Evolutionary conservation across 768 basidiomycete genomes (phyloP), one percentile per base, ranked within the genome.

Genomic region (Amyloporia xantha): DNA sequence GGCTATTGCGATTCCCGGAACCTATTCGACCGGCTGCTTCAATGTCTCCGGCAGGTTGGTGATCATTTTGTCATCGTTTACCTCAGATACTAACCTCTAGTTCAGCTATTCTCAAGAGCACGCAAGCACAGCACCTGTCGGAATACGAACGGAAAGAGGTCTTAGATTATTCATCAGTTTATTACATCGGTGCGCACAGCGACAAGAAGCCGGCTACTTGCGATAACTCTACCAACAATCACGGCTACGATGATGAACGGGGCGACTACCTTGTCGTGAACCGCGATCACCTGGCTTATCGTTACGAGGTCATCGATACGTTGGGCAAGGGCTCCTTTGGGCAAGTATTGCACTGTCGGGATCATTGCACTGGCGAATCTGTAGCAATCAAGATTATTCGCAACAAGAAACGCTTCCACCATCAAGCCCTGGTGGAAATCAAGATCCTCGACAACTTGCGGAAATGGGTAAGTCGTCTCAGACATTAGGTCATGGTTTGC

Each of bases 321-420:
- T 81, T 98, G 35, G 96, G 96, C 41, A 98, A 98, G 69, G 96
- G 96, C 35, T 97, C 95, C 6, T 99, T 99, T 58, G 96, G 96
- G 15, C 96, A 98, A 63, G 96, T 99, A 12, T 67, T 97, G 17
- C 86, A 90, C 62, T 97, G 95, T 66, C 84, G 95, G 36, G 96
- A 98, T 68, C 91, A 98, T 63, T 83, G 81, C 60, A 92, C 93
- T 11, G 96, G 96, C 9, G 80, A 89, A 59, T 93, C 91, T n/a
- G 91, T 98, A 9, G 96, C 96, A 15, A 84, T 99, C 71, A 99
- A 99, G 76, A 98, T 99, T 54, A 98, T 99, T 59, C 83, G 96
- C 35, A 98, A 98, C 73, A 98, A 97, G 76, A 97, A 98, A 68
- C 78, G 96, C 41, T 98, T 98, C 73, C 94, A 98, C 65, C 91